Evolutionary conservation across 192 early-diverging fungal genomes (phyloP), one percentile per base, ranked within the genome.

Genomic region (Podila horticola): DNA sequence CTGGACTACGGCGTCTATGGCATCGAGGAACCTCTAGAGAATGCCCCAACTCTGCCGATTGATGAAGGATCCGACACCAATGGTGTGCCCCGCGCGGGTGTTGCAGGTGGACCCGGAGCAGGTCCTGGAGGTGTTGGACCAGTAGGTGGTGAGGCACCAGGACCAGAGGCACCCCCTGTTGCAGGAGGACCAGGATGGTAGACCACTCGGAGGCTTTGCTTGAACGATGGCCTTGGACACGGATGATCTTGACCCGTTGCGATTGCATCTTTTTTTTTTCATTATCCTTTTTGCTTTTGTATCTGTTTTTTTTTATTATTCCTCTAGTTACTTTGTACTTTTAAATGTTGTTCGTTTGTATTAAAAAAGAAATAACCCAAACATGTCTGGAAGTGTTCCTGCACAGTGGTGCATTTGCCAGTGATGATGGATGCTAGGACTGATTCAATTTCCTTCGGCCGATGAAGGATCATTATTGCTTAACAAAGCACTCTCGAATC

Each of bases 1-100:
- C 75, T 96, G 31, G 95, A 96, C 72, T 96, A 93, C 88, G 88
- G 91, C 67, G 84, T 88, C 22, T 60, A 88, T 65, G 85, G 83
- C 15, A 87, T 94, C 61, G 91, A 87, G 29, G 87, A 87, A 33
- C 76, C 76, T 17, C 26, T 72, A 4, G 76, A 79, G 60, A 79
- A 79, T 64, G 76, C 76, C 0, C 76, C 76, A 11, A 33, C 59
- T 13, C 33, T 79, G 36, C 76, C 76, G 10, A 17, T 61, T 12
- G 59, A 61, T 10, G 59, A 61, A 26, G 24, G 8, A 55, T n/a
- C 52, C 52, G 52, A 55, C 8, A 26, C 59, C 11, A 33, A 19
- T 7, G 59, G 17, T 6, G 59, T 61, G 28, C 28, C 28, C 59
- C 28, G 28, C 26, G 30, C 30, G 15, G 59, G 59, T 29, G 28